Evolutionary conservation across 495 filamentous ascomycete genomes (phyloP), one percentile per base, ranked within the genome.

Genomic region (Xylaria venustula): DNA sequence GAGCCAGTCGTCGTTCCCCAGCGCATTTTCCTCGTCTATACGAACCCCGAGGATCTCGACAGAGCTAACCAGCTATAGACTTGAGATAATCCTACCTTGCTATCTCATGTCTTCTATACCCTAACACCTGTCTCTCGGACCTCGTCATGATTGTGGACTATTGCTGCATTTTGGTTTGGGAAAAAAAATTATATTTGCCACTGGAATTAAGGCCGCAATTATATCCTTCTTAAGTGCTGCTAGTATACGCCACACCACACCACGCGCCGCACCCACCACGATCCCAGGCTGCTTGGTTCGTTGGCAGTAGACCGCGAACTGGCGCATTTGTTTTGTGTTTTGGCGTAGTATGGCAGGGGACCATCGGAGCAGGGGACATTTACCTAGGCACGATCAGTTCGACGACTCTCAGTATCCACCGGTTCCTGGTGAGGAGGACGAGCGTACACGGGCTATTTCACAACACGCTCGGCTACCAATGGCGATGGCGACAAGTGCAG

Each of bases 351-450:
- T 80, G 76, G 74, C 73, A 67, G 75, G 77, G 69, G 73, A 78
- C 42, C 74, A 65, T 60, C 67, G 64, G 55, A 65, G 71, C 71
- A 68, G 69, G 71, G 74, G 66, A 65, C 47, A 42, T 19, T 26
- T 50, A 58, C 64, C 71, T 57, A 73, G 73, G 63, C 72, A 77
- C 48, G 64, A 68, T 19, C 47, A 23, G 34, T 57, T 58, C 57
- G 70, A 75, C 41, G 75, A 77, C 23, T 73, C 77, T 40, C 73
- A 77, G 51, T 81, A 83, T 64, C 76, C 76, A n/a, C 76, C 79
- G 30, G 71, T 77, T 54, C 72, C 79, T 8, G 75, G 71, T 17
- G 80, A 82, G 50, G 75, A 78, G 55, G 76, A 78, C 60, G 75
- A 79, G 30, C 75, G 72, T 26, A 61, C 63, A 9, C 69, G 73